Base-by-base conservation (phyloP, 257 asterid genomes). In the Mentha longifolia region DNA sequence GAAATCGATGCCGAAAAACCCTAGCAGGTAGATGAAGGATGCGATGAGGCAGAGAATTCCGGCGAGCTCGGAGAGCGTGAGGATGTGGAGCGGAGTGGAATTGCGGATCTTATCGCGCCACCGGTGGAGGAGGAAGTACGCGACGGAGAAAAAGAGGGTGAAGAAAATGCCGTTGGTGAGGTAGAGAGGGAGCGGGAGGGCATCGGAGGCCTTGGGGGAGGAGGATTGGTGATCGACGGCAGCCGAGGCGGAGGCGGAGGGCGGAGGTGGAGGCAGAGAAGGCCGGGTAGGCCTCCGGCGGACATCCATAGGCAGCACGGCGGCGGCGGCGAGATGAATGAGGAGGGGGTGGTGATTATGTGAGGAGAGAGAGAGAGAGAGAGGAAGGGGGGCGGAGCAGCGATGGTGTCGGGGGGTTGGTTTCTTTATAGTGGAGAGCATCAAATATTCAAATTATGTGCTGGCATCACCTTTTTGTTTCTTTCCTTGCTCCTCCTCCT, bases 81-180 rank as follows among this genome's bases (percentile, higher is more conserved):
- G 85, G 13, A 93, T 86, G 81, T 92, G 98, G 51, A 93, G 92
- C 25, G 96, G 96, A 4, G 87, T 86, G 25, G 95, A 88, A 61
- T 81, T 80, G 3, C 91, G 95, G 88, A 90, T 91, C 91, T 93
- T 91, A 54, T 90, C 95, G 22, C 98, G 86, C 98, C 97, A 93
- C 6, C 97, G 89, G 77, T 82, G 88, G 31, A 87, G 95, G 54
- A 91, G 95, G 74, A 78, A 93, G 63, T 93, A 91, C 0, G 98
- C 96, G 30, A 93, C 94, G 46, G 96, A 83, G 84, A 91, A 90
- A 50, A 93, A 88, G 11, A 90, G 93, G 56, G 92, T 86, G 87
- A 91, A 89, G 94, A 93, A 92, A 74, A 92, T 78, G 85, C 78
- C 84, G 81, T 92, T 92, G 43, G 97, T 92, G n/a, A 92, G 85